Base-by-base conservation (phyloP, 495 filamentous ascomycete genomes). In the Daldinia decipiens region DNA sequence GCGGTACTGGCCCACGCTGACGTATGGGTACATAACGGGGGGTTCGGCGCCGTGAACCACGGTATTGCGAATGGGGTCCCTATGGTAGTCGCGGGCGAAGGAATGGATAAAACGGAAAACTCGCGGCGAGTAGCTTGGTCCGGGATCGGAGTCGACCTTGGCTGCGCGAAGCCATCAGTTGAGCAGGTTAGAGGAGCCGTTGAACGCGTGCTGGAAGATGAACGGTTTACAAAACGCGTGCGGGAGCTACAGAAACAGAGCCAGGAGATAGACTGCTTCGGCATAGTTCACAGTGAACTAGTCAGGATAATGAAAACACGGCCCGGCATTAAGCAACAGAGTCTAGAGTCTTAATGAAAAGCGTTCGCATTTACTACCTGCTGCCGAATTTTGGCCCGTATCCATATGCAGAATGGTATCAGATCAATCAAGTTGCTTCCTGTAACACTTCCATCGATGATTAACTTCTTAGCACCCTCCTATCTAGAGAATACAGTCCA, bases 21-120 rank as follows among this genome's bases (percentile, higher is more conserved):
- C 50, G 77, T 80, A 3, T 82, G 79, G 56, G 57, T 83, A 2
- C 73, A 73, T 65, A 83, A 81, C 47, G 81, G 71, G 8, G 81
- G 81, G 0, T 83, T 80, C 58, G 79, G 79, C 31, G 76, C 75
- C 5, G 74, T 82, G 69, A 76, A 76, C 68, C 81, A 81, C 32
- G 78, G 76, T 19, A 60, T 83, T 53, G 75, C 75, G 53, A 75
- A 80, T 64, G 79, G 77, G 6, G 76, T 78, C 19, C 79, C 81
- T 15, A 78, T 82, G 77, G 74, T 83, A 0, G 65, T 79, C 7
- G 80, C 78, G 1, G 81, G 81, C 19, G 72, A 74, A 55, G 67
- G 70, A 2, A 74, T 78, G 60, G 81, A 83, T 59, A 83, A 83
- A 75, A 63, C 56, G 38, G 81, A 83, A 50, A 76, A 76, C 27